Evolutionary conservation across 2,329 filamentous ascomycete genomes (phyloP).

Genomic region (Arthroderma uncinatum): DNA sequence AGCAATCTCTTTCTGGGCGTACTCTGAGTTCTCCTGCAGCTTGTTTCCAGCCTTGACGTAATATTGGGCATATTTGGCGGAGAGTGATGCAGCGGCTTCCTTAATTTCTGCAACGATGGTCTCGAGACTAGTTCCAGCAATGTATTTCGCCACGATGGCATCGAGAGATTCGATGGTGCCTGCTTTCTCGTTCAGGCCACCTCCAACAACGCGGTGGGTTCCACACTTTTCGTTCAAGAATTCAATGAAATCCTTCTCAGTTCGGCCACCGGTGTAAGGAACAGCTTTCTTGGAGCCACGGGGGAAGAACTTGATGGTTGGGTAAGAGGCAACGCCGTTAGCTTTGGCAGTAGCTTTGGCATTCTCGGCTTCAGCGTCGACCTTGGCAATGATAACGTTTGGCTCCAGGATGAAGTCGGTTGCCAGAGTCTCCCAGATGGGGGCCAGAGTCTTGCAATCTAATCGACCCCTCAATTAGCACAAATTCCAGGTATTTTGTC

Average conservation of each 20-base stretch:
- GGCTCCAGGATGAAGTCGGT: slow-evolving; percentile 67
- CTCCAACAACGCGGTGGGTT: slow-evolving; percentile 72
- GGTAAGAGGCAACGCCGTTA: slow-evolving; percentile 74
- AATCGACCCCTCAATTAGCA: slow-evolving; percentile 8
- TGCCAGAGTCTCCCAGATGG: slow-evolving; percentile 79
- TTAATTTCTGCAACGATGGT: slow-evolving; percentile 60
- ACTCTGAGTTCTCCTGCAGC: slow-evolving; percentile 63
- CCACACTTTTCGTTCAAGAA: slow-evolving; percentile 85
- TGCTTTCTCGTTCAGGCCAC: slow-evolving; percentile 63
- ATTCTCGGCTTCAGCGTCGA: slow-evolving; percentile 82
- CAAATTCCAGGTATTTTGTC: not conserved
- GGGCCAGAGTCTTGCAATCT: slow-evolving; percentile 97
- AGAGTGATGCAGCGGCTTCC: slow-evolving; percentile 55
- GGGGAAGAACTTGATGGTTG: slow-evolving; percentile 96
- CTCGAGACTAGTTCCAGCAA: slow-evolving; percentile 45
- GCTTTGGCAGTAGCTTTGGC: slow-evolving; percentile 66
- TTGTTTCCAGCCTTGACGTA: slow-evolving; percentile 88
- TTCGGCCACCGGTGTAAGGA: slow-evolving; percentile 63
- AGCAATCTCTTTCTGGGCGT: slow-evolving; percentile 73
- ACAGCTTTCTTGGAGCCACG: slow-evolving; percentile 64
- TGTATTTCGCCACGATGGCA: slow-evolving; percentile 60
- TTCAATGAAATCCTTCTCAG: slow-evolving; percentile 61
- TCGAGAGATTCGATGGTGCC: slow-evolving; percentile 77
- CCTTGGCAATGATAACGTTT: slow-evolving; percentile 79
- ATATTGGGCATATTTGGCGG: slow-evolving; percentile 82